These are phyloP conservation scores for Aureobasidium melanogenum DNA, from an alignment of 2,329 filamentous ascomycete species.

Conservation along the genomic window DNA sequence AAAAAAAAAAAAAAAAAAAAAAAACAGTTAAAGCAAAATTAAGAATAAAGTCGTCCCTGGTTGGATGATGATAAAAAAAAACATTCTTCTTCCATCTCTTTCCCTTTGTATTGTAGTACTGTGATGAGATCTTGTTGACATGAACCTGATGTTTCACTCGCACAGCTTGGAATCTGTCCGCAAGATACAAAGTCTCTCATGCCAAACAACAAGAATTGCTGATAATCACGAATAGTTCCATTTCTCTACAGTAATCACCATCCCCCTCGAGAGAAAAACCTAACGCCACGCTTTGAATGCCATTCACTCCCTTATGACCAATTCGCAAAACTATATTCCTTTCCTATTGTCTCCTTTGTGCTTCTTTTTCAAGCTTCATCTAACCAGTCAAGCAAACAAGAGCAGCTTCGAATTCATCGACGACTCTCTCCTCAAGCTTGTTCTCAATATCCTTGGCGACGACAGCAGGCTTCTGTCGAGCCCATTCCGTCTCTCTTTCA, in stretches of 20 bases:
- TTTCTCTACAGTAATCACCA: not conserved
- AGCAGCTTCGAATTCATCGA: slow-evolving; percentile 53
- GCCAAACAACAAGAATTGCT: not conserved
- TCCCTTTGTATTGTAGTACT: too few relatives aligned
- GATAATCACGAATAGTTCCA: not conserved
- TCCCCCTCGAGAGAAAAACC: not conserved
- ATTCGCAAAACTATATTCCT: not conserved
- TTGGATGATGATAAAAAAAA: too few relatives aligned
- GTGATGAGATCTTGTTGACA: too few relatives aligned
- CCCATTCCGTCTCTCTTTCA: slow-evolving; percentile 60
- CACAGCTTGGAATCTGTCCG: too few relatives aligned
- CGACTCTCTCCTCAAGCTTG: slow-evolving; percentile 65
- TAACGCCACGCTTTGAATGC: slow-evolving; percentile 4
- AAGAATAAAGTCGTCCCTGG: too few relatives aligned
- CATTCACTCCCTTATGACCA: not conserved
- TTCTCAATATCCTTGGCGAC: slow-evolving; percentile 43
- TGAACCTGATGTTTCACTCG: too few relatives aligned
- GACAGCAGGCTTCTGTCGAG: slow-evolving; percentile 31
- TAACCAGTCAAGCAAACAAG: slow-evolving; percentile 10
- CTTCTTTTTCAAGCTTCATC: not conserved
- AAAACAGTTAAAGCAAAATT: not conserved
- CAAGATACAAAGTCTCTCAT: too few relatives aligned
- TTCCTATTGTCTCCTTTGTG: not conserved
- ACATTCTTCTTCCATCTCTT: too few relatives aligned
- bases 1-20: too few relatives aligned